These are phyloP conservation scores for Ceratocystis papillata DNA, from an alignment of 2,329 filamentous ascomycete genomes.

Conservation along the genomic window DNA sequence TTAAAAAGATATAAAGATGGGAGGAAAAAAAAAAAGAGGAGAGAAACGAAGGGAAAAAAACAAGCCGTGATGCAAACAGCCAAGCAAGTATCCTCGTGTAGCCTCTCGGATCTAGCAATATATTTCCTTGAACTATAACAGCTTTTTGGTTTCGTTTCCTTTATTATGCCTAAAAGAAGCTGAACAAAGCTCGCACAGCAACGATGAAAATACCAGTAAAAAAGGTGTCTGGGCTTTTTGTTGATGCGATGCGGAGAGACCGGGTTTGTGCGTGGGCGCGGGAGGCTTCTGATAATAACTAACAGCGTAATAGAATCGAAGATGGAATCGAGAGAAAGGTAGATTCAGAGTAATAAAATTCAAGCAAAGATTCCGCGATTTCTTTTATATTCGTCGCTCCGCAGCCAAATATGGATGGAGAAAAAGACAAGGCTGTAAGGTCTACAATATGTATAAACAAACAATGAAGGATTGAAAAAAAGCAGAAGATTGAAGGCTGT, in stretches of 20 bases:
- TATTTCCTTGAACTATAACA: neutral
- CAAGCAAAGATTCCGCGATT: neutral
- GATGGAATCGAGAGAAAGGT: too few relatives aligned
- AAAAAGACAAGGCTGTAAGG: neutral
- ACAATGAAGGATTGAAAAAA: neutral
- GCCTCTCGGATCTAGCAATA: neutral
- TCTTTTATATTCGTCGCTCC: neutral
- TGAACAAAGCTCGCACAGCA: constrained; percentile 1
- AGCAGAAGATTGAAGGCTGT: neutral
- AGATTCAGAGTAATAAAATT: neutral
- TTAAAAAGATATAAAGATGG: neutral
- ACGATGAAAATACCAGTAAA: neutral
- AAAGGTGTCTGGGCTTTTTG: neutral
- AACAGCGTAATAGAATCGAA: neutral
- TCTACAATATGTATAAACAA: neutral
- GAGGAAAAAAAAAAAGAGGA: neutral
- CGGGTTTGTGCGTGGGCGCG: neutral
- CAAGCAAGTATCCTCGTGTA: too few relatives aligned
- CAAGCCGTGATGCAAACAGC: constrained; percentile 8
- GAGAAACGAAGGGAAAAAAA: neutral
- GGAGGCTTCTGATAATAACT: neutral
- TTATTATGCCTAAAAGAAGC: neutral
- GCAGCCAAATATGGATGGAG: neutral
- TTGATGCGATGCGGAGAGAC: neutral
- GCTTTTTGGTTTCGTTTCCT: neutral